A percentile compares a stretch with the other conserved stretches of the same genome.
Evolutionary conservation across 352 stramenopile species (phyloP).

Genomic region (Saprolegnia parasitica): DNA sequence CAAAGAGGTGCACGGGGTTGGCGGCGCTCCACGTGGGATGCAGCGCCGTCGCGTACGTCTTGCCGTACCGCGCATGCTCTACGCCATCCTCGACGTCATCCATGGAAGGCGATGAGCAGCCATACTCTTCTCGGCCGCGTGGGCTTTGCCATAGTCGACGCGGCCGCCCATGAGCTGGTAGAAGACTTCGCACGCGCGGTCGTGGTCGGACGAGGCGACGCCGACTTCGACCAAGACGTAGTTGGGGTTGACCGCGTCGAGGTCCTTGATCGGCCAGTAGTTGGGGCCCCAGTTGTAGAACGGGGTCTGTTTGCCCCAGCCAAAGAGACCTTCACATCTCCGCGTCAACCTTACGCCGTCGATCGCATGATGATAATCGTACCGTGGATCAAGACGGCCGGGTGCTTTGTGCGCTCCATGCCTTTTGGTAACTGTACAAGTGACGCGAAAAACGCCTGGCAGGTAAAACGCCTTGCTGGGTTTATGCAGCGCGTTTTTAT

Average conservation of each 20-base stretch:
- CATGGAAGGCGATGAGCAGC: background rate
- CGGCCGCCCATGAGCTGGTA: conserved; percentile 31
- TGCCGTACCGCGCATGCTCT: conserved; percentile 23
- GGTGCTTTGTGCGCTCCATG: conserved; percentile 18
- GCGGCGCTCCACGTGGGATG: conserved; percentile 29
- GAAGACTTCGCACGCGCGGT: conserved; percentile 32
- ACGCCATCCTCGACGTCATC: background rate
- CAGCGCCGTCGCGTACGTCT: conserved; percentile 23
- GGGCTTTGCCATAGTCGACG: conserved; percentile 31
- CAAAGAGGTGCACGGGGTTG: conserved; percentile 29
- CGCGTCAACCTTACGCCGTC: background rate
- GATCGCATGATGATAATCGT: background rate
- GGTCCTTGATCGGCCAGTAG: conserved; percentile 26
- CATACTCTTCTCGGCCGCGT: conserved; percentile 22
- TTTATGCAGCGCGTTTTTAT: no score
- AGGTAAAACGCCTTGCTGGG: background rate
- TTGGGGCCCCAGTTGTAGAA: background rate
- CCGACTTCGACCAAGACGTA: conserved; percentile 30
- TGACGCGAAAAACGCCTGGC: background rate
- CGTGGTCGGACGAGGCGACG: conserved; percentile 30
- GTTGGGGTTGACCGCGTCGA: conserved; percentile 28
- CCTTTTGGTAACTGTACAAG: background rate
- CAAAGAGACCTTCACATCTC: conserved; percentile 16
- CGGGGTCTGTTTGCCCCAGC: conserved; percentile 21
- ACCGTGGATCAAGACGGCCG: conserved; percentile 21